Percentiles rank a stretch among this genome's conserved stretches.
These are phyloP conservation scores for Urostyla sp. DNA, from an alignment of 73 alveolate genomes.

Conservation along the genomic window DNA sequence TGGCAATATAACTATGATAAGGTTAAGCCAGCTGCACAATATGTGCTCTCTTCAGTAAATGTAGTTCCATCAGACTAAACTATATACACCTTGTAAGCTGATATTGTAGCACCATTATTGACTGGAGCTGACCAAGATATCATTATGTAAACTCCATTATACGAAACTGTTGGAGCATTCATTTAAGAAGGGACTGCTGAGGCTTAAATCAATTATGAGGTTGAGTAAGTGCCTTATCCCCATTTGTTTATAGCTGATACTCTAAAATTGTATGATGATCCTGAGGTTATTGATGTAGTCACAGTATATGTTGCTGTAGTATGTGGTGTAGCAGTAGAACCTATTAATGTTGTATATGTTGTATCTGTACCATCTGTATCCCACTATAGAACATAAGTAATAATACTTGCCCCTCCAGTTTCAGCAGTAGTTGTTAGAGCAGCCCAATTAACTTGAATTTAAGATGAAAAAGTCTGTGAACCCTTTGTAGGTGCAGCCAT, in stretches of 20 bases:
- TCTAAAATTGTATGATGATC: slow-evolving; percentile 51
- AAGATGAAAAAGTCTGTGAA: background rate
- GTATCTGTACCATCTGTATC: slow-evolving; percentile 39
- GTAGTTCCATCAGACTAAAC: background rate
- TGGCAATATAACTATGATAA: background rate
- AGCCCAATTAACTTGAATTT: slow-evolving; percentile 30
- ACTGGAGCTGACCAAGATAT: slow-evolving; percentile 49
- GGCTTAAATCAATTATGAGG: background rate
- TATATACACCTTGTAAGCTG: slow-evolving; percentile 29
- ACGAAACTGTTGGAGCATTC: slow-evolving; percentile 23
- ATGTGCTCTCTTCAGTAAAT: background rate
- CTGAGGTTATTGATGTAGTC: background rate
- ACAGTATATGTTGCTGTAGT: background rate
- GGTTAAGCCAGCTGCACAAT: slow-evolving; percentile 14
- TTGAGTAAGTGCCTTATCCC: slow-evolving; percentile 60
- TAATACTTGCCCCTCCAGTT: slow-evolving; percentile 50
- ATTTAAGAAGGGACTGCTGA: background rate
- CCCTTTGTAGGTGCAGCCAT: slow-evolving; percentile 45
- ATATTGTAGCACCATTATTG: slow-evolving; percentile 41
- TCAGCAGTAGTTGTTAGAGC: slow-evolving; percentile 13
- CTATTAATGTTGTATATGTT: slow-evolving; percentile 28
- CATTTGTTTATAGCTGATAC: slow-evolving; percentile 60
- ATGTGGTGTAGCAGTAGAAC: background rate
- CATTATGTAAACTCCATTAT: slow-evolving; percentile 16
- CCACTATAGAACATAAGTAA: slow-evolving; percentile 59